These are phyloP conservation scores for Sporothrix schenckii DNA, from an alignment of 2,329 filamentous ascomycete species.

Conservation along the genomic window DNA sequence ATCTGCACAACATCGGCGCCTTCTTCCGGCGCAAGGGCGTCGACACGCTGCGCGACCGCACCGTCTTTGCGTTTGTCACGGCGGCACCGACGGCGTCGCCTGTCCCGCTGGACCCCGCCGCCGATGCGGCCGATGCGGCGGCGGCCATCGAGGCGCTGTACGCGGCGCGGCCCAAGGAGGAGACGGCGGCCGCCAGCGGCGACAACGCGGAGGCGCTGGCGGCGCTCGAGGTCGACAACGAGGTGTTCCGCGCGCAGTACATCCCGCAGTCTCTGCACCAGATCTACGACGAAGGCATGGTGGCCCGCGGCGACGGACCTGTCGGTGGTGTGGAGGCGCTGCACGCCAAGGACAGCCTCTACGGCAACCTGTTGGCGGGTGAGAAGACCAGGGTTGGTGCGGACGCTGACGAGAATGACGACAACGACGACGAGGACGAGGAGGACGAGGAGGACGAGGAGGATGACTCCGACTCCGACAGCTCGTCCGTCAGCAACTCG, in stretches of 20 bases:
- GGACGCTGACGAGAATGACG: background rate
- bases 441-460: conserved; percentile 43
- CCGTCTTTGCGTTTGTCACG: conserved; percentile 84
- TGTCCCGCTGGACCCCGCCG: conserved; percentile 48
- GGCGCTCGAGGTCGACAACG: conserved; percentile 75
- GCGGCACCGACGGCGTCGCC: conserved; percentile 60
- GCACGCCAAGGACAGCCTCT: conserved; percentile 53
- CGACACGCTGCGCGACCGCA: conserved; percentile 74
- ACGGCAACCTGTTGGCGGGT: conserved; percentile 79
- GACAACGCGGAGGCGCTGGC: conserved; percentile 44
- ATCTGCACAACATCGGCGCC: conserved; percentile 94
- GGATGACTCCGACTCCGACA: conserved; percentile 40
- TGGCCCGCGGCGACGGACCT: conserved; percentile 45
- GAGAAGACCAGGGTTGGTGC: conserved; percentile 47
- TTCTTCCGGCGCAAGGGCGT: conserved; percentile 90
- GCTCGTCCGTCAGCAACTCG: conserved; percentile 30
- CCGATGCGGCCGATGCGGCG: conserved; percentile 51
- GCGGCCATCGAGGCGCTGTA: conserved; percentile 69
- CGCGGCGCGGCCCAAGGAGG: conserved; percentile 54
- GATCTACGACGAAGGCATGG: conserved; percentile 93
- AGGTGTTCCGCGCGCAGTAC: conserved; percentile 94
- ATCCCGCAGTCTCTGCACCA: conserved; percentile 95
- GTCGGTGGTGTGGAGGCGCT: conserved; percentile 69
- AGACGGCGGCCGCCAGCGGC: conserved; percentile 37
- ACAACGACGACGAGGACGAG: background rate